These are phyloP conservation scores for Fomitopsis pulvina DNA, from an alignment of 768 basidiomycete species.

Conservation along the genomic window DNA sequence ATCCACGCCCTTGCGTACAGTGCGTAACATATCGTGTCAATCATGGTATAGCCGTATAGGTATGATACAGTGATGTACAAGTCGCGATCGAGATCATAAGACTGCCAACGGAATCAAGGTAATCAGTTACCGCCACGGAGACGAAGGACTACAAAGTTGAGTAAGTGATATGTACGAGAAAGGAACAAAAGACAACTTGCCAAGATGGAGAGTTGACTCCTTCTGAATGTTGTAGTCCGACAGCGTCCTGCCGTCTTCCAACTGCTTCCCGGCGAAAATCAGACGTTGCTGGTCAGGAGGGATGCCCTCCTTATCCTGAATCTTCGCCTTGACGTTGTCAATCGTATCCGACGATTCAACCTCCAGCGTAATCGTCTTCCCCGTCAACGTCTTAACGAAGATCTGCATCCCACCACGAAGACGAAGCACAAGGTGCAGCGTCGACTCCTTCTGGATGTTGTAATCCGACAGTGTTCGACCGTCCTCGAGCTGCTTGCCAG, in stretches of 20 bases:
- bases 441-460: slow-evolving; percentile 79
- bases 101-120: background rate
- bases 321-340: slow-evolving; percentile 28
- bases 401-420: slow-evolving; percentile 36
- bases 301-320: slow-evolving; percentile 28
- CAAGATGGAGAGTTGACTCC: slow-evolving; percentile 25
- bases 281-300: slow-evolving; percentile 27
- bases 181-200: slow-evolving; percentile 20
- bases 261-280: slow-evolving; percentile 28
- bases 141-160: slow-evolving; percentile 41
- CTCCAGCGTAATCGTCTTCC: slow-evolving; percentile 53
- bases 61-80: background rate
- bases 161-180: background rate
- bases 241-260: slow-evolving; percentile 26
- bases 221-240: slow-evolving; percentile 33
- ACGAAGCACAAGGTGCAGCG: slow-evolving; percentile 49
- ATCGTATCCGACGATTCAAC: slow-evolving; percentile 35
- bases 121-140: slow-evolving; percentile 61
- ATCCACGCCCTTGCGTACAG: background rate
- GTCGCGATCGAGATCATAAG: background rate
- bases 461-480: slow-evolving; percentile 82
- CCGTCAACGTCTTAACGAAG: slow-evolving; percentile 46
- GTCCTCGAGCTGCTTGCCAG: slow-evolving; percentile 92
- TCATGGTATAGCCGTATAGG: background rate
- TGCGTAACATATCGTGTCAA: background rate